Conservation (phyloP, 108 stramenopile species). For the Pelagomonas calceolata region DNA sequence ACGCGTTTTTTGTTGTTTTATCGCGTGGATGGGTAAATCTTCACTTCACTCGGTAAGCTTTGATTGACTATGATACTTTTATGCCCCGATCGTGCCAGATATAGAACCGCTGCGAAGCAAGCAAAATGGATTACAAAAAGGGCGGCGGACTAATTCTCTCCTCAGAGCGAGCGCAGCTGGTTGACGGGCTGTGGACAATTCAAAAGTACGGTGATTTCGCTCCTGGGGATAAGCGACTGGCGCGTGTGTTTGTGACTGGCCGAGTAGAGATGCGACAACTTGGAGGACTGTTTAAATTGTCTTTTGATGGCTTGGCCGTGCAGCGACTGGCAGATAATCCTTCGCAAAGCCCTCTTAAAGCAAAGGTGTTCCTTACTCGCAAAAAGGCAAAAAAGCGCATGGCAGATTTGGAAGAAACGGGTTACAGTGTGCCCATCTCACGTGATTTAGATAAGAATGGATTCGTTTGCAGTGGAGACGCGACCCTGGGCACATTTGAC, state of each 20-base stretch:
- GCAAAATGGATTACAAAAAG: too few species aligned
- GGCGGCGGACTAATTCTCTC: too few species aligned
- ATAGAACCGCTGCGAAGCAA: too few species aligned
- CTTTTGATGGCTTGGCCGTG: conserved; percentile 16
- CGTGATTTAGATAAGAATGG: conserved; percentile 14
- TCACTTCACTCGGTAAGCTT: too few species aligned
- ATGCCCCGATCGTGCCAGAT: too few species aligned
- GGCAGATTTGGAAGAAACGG: conserved; percentile 40
- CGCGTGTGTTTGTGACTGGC: conserved; percentile 18
- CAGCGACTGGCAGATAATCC: neutral
- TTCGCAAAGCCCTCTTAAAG: neutral
- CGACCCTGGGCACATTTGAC: conserved; percentile 20
- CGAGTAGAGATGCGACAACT: conserved; percentile 28
- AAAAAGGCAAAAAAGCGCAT: conserved; percentile 48
- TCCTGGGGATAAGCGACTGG: conserved; percentile 8
- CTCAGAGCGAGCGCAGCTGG: conserved; percentile 19
- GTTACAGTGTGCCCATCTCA: conserved; percentile 8
- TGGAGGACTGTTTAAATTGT: conserved; percentile 24
- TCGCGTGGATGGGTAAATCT: too few species aligned
- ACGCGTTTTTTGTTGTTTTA: too few species aligned
- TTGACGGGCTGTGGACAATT: conserved; percentile 32
- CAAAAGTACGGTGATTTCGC: conserved; percentile 33
- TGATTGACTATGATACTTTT: too few species aligned
- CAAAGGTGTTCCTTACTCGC: conserved; percentile 31
- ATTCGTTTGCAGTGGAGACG: conserved; percentile 7